Conservation (phyloP, 2,329 filamentous ascomycete genomes). For the Mariannaea elegans region DNA sequence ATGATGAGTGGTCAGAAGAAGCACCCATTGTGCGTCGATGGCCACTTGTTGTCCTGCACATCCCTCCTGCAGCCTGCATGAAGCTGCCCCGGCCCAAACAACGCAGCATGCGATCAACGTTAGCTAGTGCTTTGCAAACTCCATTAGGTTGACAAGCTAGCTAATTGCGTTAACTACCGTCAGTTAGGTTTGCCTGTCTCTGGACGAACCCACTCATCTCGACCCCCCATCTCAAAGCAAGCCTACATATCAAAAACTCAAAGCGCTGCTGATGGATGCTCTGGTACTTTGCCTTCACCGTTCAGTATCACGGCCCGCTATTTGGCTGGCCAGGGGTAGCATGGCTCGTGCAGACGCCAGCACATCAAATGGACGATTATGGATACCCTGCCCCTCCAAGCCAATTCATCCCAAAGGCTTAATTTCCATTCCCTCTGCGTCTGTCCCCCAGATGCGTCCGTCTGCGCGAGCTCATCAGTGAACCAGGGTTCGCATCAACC, state of each 20-base stretch:
- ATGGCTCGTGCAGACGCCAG: slow-evolving; percentile 17
- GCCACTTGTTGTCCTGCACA: background rate
- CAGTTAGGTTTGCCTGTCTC: too few species aligned
- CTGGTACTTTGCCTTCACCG: background rate
- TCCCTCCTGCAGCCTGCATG: background rate
- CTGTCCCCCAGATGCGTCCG: background rate
- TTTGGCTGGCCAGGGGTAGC: background rate
- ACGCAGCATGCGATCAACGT: too few species aligned
- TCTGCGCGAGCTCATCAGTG: background rate
- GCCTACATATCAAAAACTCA: too few species aligned
- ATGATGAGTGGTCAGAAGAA: background rate
- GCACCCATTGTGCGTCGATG: background rate
- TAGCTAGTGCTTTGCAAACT: too few species aligned
- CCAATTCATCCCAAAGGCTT: slow-evolving; percentile 16
- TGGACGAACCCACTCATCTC: background rate
- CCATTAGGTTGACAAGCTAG: too few species aligned
- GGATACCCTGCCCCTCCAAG: slow-evolving; percentile 9
- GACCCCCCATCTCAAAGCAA: too few species aligned
- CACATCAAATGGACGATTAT: background rate
- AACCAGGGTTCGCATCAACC: background rate
- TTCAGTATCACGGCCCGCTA: background rate
- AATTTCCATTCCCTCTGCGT: background rate
- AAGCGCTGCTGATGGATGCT: background rate
- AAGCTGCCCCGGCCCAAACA: too few species aligned
- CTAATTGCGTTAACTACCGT: too few species aligned